Conservation (phyloP, 225 moss, liverwort and hornwort species). For the Rhytidiadelphus loreus region DNA sequence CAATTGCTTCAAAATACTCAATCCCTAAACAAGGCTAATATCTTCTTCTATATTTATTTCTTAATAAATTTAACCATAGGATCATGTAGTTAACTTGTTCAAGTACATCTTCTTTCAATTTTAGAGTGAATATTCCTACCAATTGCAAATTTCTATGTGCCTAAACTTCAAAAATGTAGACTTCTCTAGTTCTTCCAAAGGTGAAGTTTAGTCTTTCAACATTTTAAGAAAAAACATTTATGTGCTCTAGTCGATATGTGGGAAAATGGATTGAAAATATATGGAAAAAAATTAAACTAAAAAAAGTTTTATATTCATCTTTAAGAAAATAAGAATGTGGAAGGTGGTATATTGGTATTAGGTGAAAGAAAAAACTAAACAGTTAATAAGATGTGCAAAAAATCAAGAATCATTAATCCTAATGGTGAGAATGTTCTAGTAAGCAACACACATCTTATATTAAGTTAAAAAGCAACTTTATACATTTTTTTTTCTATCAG, state of each 20-base stretch:
- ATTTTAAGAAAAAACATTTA: not conserved
- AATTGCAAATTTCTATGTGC: not conserved
- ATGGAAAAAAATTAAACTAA: not conserved
- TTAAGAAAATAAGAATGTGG: too few relatives aligned
- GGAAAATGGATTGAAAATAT: not conserved
- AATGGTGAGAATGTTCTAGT: not conserved
- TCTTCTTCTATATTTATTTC: not conserved
- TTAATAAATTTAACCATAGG: not conserved
- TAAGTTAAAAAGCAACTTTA: not conserved
- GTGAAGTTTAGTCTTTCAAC: not conserved
- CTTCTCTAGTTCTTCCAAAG: not conserved
- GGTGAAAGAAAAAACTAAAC: not conserved
- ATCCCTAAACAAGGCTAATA: not conserved
- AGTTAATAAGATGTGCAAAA: rapidly evolving
- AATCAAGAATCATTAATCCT: rapidly evolving
- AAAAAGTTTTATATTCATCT: not conserved
- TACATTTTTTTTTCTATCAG: not conserved
- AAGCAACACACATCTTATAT: not conserved
- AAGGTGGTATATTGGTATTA: too few relatives aligned
- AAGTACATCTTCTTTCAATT: rapidly evolving
- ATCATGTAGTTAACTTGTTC: not conserved
- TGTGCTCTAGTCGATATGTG: not conserved
- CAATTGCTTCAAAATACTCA: not conserved
- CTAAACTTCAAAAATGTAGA: not conserved
- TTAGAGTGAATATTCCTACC: not conserved